Conservation (phyloP, 2,329 filamentous ascomycete genomes). For the Pseudogymnoascus verrucosus region DNA sequence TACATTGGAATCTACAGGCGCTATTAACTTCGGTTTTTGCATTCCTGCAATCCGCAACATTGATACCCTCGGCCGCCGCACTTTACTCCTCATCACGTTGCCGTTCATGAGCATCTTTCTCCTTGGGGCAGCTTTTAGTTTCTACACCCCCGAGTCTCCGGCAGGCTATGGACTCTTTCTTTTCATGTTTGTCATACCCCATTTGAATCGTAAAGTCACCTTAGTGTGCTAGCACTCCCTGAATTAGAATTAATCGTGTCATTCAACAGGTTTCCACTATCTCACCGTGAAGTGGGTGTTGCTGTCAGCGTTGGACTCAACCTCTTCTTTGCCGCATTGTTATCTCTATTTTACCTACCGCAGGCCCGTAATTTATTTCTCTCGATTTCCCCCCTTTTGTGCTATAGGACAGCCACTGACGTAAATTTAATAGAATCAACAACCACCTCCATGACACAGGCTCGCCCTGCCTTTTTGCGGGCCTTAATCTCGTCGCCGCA, state of each 20-base stretch:
- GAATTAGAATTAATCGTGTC: background rate
- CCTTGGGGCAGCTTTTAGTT: constrained; percentile 31
- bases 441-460: constrained; percentile 26
- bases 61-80: constrained; percentile 58
- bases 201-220: constrained; percentile 20
- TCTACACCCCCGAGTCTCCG: constrained; percentile 36
- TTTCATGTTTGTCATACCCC: constrained; percentile 16
- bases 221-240: background rate
- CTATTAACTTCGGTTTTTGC: constrained; percentile 57
- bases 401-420: constrained; percentile 7
- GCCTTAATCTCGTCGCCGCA: constrained; percentile 39
- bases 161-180: constrained; percentile 38
- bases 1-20: constrained; percentile 36
- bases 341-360: constrained; percentile 34
- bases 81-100: constrained; percentile 55
- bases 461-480: constrained; percentile 38
- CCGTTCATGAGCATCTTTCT: constrained; percentile 49
- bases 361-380: background rate
- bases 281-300: constrained; percentile 41
- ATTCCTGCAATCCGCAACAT: constrained; percentile 57
- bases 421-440: constrained; percentile 18
- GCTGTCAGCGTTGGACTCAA: constrained; percentile 42
- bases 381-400: constrained; percentile 13
- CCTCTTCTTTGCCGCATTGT: constrained; percentile 38
- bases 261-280: constrained; percentile 35